Percentiles rank a stretch among this genome's conserved stretches.
These are phyloP conservation scores for Fusarium sp. DNA, from an alignment of 2,329 filamentous ascomycete genomes.

Conservation along the genomic window DNA sequence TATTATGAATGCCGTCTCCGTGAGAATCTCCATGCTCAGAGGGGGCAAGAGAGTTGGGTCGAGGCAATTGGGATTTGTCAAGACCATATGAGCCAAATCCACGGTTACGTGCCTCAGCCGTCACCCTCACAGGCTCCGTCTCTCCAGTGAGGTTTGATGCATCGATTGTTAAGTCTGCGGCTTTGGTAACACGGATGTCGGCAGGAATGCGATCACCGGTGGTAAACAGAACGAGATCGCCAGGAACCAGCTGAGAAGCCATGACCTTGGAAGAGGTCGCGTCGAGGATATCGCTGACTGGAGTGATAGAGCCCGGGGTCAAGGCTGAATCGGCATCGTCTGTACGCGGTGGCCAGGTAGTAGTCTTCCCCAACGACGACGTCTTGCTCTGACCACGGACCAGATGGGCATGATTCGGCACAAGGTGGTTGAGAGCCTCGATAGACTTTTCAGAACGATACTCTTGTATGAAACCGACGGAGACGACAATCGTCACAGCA, in stretches of 20 bases:
- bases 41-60: conserved; percentile 53
- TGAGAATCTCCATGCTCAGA: conserved; percentile 67
- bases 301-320: conserved; percentile 61
- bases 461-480: conserved; percentile 95
- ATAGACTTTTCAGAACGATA: conserved; percentile 98
- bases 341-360: conserved; percentile 59
- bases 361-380: conserved; percentile 46
- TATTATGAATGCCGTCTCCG: conserved; percentile 82
- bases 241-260: conserved; percentile 86
- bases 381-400: conserved; percentile 68
- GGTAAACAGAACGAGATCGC: conserved; percentile 91
- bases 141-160: conserved; percentile 97
- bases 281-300: conserved; percentile 71
- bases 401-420: conserved; percentile 95
- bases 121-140: conserved; percentile 89
- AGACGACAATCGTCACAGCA: conserved; percentile 95
- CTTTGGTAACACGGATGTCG: conserved; percentile 92
- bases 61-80: conserved; percentile 42
- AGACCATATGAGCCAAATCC: conserved; percentile 42
- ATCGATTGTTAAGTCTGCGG: conserved; percentile 90
- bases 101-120: conserved; percentile 64
- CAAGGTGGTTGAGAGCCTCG: conserved; percentile 90
- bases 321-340: conserved; percentile 56
- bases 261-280: conserved; percentile 84
- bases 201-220: conserved; percentile 97